Percentiles rank a stretch among this genome's conserved stretches.
phyloP scores from a whole-genome alignment of 352 stramenopile genomes.

The Hyaloperonospora arabidopsidis region DNA sequence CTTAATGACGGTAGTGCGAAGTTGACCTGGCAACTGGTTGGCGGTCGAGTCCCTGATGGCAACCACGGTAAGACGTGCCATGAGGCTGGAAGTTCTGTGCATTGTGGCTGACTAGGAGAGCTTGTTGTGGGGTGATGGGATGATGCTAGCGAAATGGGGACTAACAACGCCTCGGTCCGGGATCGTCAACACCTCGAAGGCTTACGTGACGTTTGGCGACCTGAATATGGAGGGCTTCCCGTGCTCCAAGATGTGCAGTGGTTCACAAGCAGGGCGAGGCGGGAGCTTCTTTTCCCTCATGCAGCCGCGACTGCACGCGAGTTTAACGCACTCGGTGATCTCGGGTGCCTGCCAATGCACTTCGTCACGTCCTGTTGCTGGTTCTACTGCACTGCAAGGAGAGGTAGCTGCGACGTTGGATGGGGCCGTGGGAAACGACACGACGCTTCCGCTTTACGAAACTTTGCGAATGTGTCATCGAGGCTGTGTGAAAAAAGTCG shows the following conservation, averaged over 20 bases:
- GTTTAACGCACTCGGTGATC: constrained; percentile 36
- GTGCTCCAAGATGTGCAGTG: constrained; percentile 60
- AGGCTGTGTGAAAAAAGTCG: constrained; percentile 56
- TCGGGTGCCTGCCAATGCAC: constrained; percentile 39
- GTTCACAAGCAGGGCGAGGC: constrained; percentile 64
- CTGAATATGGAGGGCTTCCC: constrained; percentile 81
- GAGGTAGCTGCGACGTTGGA: background rate
- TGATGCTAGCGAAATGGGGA: constrained; percentile 52
- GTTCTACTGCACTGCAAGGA: background rate
- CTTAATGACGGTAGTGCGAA: constrained; percentile 32
- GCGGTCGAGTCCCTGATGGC: constrained; percentile 36
- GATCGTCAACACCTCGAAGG: constrained; percentile 8
- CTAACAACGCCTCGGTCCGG: constrained; percentile 43
- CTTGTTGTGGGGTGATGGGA: too few relatives aligned
- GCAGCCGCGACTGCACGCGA: constrained; percentile 38
- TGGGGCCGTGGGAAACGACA: background rate
- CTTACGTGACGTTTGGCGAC: constrained; percentile 56
- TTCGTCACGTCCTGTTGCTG: constrained; percentile 9
- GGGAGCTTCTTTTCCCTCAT: constrained; percentile 62
- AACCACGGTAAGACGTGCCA: constrained; percentile 43
- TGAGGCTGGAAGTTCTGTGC: background rate
- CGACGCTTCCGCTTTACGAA: constrained; percentile 27
- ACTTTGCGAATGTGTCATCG: constrained; percentile 54
- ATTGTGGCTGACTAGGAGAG: background rate
- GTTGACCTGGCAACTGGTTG: constrained; percentile 59